Evolutionary conservation across 1,284 basidiomycete genomes (phyloP).

Genomic region (Marasmius fiardii): DNA sequence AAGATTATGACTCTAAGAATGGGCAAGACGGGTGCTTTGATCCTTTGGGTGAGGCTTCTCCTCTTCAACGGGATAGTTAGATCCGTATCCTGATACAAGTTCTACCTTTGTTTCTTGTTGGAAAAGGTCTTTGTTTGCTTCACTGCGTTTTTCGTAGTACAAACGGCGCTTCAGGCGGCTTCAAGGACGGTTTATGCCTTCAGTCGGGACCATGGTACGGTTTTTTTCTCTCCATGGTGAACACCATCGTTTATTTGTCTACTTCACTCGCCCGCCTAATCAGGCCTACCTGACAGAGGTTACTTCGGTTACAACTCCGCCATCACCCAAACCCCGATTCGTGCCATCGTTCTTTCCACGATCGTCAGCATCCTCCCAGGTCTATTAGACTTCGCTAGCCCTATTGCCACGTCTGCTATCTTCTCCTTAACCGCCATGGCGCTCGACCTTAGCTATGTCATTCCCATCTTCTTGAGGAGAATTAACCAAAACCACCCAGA

Average conservation of each 20-base stretch:
- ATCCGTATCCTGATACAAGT: too few species aligned
- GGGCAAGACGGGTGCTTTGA: slow-evolving; percentile 68
- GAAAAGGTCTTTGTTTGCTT: slow-evolving; percentile 70
- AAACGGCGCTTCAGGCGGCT: slow-evolving; percentile 80
- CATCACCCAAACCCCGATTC: slow-evolving; percentile 74
- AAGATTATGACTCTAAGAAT: slow-evolving; percentile 75
- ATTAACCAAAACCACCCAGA: slow-evolving; percentile 80
- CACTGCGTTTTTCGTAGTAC: slow-evolving; percentile 82
- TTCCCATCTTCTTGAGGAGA: slow-evolving; percentile 71
- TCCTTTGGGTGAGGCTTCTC: slow-evolving; percentile 60
- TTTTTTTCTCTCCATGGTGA: background rate
- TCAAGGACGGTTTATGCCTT: slow-evolving; percentile 90
- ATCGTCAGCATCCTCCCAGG: slow-evolving; percentile 68
- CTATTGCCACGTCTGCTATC: slow-evolving; percentile 79
- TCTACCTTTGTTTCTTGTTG: too few species aligned
- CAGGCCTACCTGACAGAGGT: slow-evolving; percentile 77
- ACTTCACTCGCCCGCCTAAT: background rate
- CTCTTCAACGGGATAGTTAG: too few species aligned
- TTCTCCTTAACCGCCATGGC: slow-evolving; percentile 80
- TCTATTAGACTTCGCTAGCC: slow-evolving; percentile 75
- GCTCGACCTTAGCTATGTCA: slow-evolving; percentile 68
- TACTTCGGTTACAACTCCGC: slow-evolving; percentile 72
- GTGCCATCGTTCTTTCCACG: slow-evolving; percentile 80
- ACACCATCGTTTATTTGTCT: background rate
- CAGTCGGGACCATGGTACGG: slow-evolving; percentile 73